Evolutionary conservation across 768 basidiomycete genomes (phyloP).

Genomic region (Boletus rubescentipes): DNA sequence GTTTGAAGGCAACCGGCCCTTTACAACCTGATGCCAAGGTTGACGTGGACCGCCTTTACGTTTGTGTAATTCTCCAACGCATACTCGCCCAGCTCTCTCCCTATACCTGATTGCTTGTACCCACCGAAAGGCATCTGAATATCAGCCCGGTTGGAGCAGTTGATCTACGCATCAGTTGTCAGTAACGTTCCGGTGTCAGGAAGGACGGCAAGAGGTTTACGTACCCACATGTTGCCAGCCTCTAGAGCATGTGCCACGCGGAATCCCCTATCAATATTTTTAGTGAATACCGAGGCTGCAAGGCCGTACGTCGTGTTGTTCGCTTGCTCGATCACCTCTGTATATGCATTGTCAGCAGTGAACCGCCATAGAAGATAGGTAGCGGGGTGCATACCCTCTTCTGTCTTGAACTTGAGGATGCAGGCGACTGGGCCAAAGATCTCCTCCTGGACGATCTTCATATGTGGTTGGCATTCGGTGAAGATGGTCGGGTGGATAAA

Average conservation of each 20-base stretch:
- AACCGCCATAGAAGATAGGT: too few relatives aligned
- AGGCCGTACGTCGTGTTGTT: conserved; percentile 12
- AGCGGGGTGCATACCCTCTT: background rate
- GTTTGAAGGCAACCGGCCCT: background rate
- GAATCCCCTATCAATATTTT: conserved; percentile 37
- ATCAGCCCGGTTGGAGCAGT: conserved; percentile 1
- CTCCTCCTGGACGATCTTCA: conserved; percentile 14
- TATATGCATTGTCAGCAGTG: too few relatives aligned
- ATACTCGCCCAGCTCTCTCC: conserved; percentile 11
- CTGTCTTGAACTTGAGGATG: conserved; percentile 7
- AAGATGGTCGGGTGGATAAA: conserved; percentile 15
- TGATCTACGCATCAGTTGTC: background rate
- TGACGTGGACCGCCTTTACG: conserved; percentile 11
- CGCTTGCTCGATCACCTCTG: conserved; percentile 11
- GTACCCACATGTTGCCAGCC: conserved; percentile 60
- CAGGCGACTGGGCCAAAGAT: conserved; percentile 13
- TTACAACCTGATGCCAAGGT: conserved; percentile 5
- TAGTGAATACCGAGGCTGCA: conserved; percentile 9
- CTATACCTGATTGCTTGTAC: conserved; percentile 10
- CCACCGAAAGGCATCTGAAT: conserved; percentile 13
- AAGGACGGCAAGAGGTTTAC: background rate
- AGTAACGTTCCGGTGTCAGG: background rate
- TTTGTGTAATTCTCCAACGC: conserved; percentile 11
- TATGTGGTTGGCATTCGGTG: conserved; percentile 3
- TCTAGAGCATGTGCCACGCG: conserved; percentile 42